Conservation (phyloP, 2,329 filamentous ascomycete species). For the Rutstroemia sp. region DNA sequence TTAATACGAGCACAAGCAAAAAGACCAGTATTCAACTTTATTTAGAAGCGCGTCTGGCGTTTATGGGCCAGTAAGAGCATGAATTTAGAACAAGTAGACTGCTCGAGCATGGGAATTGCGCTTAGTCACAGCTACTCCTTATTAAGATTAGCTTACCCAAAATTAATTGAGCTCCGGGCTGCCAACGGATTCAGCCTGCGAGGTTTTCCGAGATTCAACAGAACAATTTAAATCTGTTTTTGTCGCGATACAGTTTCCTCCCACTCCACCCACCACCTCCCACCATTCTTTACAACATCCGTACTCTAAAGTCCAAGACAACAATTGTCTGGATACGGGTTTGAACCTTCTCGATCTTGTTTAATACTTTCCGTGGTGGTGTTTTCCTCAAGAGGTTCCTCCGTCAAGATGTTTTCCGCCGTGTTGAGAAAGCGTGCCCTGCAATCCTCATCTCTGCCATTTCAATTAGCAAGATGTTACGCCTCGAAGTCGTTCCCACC, state of each 20-base stretch:
- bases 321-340: constrained; percentile 19
- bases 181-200: constrained; percentile 10
- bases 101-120: not conserved
- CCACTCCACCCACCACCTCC: constrained; percentile 7
- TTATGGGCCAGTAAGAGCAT: not conserved
- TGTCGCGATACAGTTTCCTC: constrained; percentile 10
- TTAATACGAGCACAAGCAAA: not conserved
- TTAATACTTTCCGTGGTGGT: constrained; percentile 14
- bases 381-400: constrained; percentile 9
- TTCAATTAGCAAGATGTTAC: constrained; percentile 50
- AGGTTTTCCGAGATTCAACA: constrained; percentile 19
- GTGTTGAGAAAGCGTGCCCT: constrained; percentile 56
- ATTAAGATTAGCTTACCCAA: not conserved
- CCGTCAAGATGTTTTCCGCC: constrained; percentile 51
- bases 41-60: not conserved
- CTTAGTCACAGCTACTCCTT: not conserved
- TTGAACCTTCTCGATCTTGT: constrained; percentile 11
- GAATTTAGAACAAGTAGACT: not conserved
- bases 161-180: constrained; percentile 1
- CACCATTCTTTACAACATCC: constrained; percentile 10
- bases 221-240: constrained; percentile 12
- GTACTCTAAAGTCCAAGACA: not conserved
- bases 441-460: constrained; percentile 41
- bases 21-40: not conserved
- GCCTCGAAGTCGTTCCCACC: constrained; percentile 74